A percentile compares a stretch with the other conserved stretches of the same genome.
These are phyloP conservation scores for Dactylonectria estremocensis DNA, from an alignment of 2,329 filamentous ascomycete species.

Conservation along the genomic window DNA sequence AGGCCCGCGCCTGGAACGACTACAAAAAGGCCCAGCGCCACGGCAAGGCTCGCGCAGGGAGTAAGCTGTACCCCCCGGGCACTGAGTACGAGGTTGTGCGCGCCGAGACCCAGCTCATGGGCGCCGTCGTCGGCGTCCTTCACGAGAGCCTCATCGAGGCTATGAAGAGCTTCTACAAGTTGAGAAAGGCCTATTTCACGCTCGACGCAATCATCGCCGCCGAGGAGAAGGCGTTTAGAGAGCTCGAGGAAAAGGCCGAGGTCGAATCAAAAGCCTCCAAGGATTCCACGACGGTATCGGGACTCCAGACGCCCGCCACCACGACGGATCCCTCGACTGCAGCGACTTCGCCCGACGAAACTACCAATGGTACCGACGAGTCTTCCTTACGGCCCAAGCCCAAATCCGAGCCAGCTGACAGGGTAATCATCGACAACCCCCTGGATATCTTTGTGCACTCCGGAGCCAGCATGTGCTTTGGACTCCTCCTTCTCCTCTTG, in stretches of 20 bases:
- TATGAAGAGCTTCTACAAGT: conserved; percentile 91
- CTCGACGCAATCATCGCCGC: conserved; percentile 84
- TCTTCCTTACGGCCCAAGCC: conserved; percentile 45
- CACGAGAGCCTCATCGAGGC: conserved; percentile 95
- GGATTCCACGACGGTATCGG: conserved; percentile 44
- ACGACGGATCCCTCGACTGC: conserved; percentile 36
- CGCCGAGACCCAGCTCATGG: conserved; percentile 90
- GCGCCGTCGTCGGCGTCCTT: conserved; percentile 87
- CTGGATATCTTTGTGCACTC: conserved; percentile 92
- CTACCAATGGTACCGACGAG: conserved; percentile 35
- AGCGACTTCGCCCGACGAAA: conserved; percentile 37
- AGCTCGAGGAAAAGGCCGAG: conserved; percentile 47
- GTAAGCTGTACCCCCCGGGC: conserved; percentile 81
- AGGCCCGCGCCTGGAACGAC: conserved; percentile 82
- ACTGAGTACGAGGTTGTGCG: conserved; percentile 89
- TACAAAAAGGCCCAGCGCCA: conserved; percentile 82
- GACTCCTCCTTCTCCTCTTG: conserved; percentile 87
- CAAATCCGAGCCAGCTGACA: conserved; percentile 67
- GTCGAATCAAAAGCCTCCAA: conserved; percentile 61
- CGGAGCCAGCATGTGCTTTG: conserved; percentile 91
- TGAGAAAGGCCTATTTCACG: conserved; percentile 89
- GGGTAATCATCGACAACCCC: conserved; percentile 78
- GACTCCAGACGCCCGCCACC: conserved; percentile 59
- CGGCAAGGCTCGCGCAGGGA: conserved; percentile 53
- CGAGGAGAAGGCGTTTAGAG: conserved; percentile 69